Evolutionary conservation across 805 yeast genomes (phyloP), one percentile per base, ranked within the genome.

Genomic region (Suhomyces sp.): DNA sequence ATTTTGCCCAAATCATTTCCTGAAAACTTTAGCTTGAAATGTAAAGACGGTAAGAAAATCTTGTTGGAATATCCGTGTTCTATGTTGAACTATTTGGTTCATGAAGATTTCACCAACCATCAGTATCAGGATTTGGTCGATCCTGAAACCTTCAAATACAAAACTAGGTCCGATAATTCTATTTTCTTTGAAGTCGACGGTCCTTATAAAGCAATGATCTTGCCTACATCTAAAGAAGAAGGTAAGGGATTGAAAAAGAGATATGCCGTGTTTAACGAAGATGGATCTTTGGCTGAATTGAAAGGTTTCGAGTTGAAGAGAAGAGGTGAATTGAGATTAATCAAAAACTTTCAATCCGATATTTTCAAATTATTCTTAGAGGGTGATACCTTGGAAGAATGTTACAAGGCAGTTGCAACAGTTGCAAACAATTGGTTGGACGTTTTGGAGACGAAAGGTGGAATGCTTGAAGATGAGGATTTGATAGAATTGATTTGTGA

Each of bases 171-270:
- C 19, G 99, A 94, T 63, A 94, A 94, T 69, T 88, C 97, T 13
- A 94, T 94, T 70, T 93, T 93, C 72, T 94, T 94, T 60, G 99
- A 94, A 67, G 97, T 96, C 17, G 99, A 94, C 74, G 99, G 99
- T 9, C 99, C 99, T 1, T 94, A 94, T 67, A 88, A 85, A 62
- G 99, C 99, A 0, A 94, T 94, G 99, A 83, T 94, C 53, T 78
- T 94, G 49, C 99, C 99, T 4, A 91, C 98, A 0, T 93, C 98
- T 0, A 90, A 90, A 58, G 99, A 94, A 66, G 98, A 96, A 76
- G 98, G 97, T 46, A 92, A 92, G 70, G 97, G 97, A 59, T 78
- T 94, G 64, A 94, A 94, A 68, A 94, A 94, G 63, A 81, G 99
- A 62, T 94, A 94, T 64, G 99, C 99, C 1, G 99, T 94, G 4